Conservation (phyloP, 2,329 filamentous ascomycete species). For the Phialemonium atrogriseum region DNA sequence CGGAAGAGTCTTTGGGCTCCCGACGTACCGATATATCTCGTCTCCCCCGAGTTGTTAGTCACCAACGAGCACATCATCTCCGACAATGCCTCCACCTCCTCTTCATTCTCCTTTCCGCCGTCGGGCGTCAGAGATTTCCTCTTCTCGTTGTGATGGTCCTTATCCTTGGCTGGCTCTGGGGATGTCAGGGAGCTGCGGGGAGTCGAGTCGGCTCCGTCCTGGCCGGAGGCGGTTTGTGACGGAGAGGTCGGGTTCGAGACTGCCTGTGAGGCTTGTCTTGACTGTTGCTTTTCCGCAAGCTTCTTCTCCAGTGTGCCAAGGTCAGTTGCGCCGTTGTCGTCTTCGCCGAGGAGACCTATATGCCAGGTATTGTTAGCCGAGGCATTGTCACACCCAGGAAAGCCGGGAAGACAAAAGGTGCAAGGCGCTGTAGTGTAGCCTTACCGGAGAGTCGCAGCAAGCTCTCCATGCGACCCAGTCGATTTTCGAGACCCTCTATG, state of each 20-base stretch:
- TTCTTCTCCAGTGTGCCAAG: conserved; percentile 81
- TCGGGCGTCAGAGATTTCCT: conserved; percentile 29
- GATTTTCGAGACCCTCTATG: conserved; percentile 92
- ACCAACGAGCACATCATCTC: conserved; percentile 99
- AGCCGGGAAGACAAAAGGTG: neutral
- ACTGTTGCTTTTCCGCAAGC: conserved; percentile 48
- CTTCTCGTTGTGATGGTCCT: conserved; percentile 25
- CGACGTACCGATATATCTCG: conserved; percentile 77
- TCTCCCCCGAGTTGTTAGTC: conserved; percentile 90
- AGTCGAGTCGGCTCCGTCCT: conserved; percentile 34
- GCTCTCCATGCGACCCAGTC: conserved; percentile 91
- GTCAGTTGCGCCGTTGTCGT: conserved; percentile 79
- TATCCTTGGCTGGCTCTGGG: conserved; percentile 36
- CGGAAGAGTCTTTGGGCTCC: too few relatives aligned
- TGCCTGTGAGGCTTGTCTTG: conserved; percentile 39
- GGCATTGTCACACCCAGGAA: too few relatives aligned
- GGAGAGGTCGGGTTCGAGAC: conserved; percentile 45
- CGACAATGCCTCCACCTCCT: conserved; percentile 79
- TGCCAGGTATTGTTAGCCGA: conserved; percentile 17
- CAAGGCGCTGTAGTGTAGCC: conserved; percentile 10
- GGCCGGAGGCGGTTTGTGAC: conserved; percentile 34
- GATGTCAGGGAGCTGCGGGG: conserved; percentile 48
- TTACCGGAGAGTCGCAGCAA: conserved; percentile 72
- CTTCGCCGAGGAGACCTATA: conserved; percentile 70
- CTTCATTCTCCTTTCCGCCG: conserved; percentile 35